Conservation (phyloP, 129 eudicot genomes). For the Lactuca saligna region DNA sequence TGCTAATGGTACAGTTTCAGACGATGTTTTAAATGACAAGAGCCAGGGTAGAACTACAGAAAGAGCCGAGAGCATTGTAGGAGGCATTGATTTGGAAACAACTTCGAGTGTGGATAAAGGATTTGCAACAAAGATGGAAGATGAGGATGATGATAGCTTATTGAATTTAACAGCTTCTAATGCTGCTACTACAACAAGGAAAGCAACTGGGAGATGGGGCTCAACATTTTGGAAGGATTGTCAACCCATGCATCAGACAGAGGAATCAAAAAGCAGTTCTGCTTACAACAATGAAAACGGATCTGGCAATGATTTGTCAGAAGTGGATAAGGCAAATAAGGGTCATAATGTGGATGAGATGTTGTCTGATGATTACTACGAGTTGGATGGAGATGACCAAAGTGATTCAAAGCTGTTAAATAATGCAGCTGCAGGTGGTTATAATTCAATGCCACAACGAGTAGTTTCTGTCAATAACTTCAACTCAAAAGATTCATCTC, state of each 20-base stretch:
- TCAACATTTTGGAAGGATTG: slow-evolving; percentile 83
- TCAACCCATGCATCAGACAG: slow-evolving; percentile 48
- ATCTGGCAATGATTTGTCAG: slow-evolving; percentile 49
- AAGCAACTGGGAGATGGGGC: slow-evolving; percentile 68
- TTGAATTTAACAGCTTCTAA: slow-evolving; percentile 38
- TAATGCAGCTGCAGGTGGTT: slow-evolving; percentile 42
- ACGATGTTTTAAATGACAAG: slow-evolving; percentile 54
- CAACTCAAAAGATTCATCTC: slow-evolving; percentile 48
- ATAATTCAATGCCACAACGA: slow-evolving; percentile 42
- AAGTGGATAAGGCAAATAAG: slow-evolving; percentile 43
- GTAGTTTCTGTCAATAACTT: slow-evolving; percentile 35
- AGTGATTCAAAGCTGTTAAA: slow-evolving; percentile 52
- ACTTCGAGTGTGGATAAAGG: slow-evolving; percentile 50
- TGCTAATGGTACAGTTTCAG: slow-evolving; percentile 46
- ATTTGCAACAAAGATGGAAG: slow-evolving; percentile 43
- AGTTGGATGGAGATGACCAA: slow-evolving; percentile 87
- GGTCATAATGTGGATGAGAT: slow-evolving; percentile 67
- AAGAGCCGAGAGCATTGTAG: slow-evolving; percentile 30
- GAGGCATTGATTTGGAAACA: slow-evolving; percentile 40
- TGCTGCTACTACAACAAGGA: slow-evolving; percentile 35
- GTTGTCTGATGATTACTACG: slow-evolving; percentile 96
- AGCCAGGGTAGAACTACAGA: slow-evolving; percentile 34
- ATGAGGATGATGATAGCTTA: slow-evolving; percentile 35
- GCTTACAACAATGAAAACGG: slow-evolving; percentile 62
- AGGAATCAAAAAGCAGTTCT: slow-evolving; percentile 78